Evolutionary conservation across 2,329 filamentous ascomycete genomes (phyloP), one percentile per base, ranked within the genome.

Genomic region (Phialophora expanda): DNA sequence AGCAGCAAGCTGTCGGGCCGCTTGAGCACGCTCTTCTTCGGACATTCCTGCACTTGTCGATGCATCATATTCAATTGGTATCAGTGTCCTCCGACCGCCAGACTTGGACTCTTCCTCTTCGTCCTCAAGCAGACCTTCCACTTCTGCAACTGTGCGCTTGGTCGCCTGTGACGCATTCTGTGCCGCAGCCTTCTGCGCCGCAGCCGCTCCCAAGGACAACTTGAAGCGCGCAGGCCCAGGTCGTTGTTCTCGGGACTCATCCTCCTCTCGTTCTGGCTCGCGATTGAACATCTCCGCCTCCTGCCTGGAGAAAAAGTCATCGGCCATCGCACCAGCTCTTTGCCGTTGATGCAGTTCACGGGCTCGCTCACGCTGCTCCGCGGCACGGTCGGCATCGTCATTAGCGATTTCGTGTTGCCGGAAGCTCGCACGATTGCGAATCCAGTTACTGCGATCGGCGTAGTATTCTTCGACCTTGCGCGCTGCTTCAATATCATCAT

Each of bases 41-140:
- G 90, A 89, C 81, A 95, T 90, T 12, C 86, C 84, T 48, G 88
- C 86, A 65, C 87, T 86, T 11, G 86, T 83, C 11, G 86, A 83
- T 4, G 88, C 87, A 76, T 93, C 91, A 76, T 92, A 92, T 74
- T 92, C 89, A 76, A 95, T 93, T 2, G 92, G 91, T 41, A 95
- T 85, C 59, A 96, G 88, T 65, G 89, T 90, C 7, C 92, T 87
- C 78, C 89, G 91, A 4, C 86, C 86, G 28, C 61, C 65, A 24
- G 85, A 85, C 57, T 84, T 81, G 57, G 90, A 86, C n/a, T 82
- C 82, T 69, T 95, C 91, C 75, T 98, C 95, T 78, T 98, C 95
- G 78, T 98, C 93, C 79, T 98, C 95, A 70, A 99, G 83, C 0
- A 99, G 83, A 34, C 92, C 92, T 81, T 98, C 95, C 62, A 99